Conservation (phyloP, 306 rosid species). For the Quercus variabilis region DNA sequence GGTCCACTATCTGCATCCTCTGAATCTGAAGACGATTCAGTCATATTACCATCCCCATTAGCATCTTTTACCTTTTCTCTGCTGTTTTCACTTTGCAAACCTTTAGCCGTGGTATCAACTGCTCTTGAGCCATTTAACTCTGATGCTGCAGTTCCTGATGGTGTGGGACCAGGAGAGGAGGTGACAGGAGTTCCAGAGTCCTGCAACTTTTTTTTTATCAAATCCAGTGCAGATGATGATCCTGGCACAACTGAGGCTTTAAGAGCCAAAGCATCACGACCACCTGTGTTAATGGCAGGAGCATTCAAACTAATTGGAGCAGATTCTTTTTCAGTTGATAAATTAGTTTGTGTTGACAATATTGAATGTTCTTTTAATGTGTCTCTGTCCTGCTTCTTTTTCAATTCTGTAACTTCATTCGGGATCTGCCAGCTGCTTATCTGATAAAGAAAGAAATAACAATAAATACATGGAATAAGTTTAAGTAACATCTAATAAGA, state of each 20-base stretch:
- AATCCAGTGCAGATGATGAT: slow-evolving; percentile 83
- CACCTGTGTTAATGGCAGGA: slow-evolving; percentile 86
- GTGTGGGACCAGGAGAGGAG: slow-evolving; percentile 56
- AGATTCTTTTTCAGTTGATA: slow-evolving; percentile 63
- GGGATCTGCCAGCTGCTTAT: slow-evolving; percentile 99
- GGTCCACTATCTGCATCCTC: slow-evolving; percentile 87
- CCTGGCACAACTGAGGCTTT: slow-evolving; percentile 49
- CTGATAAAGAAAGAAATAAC: slow-evolving; percentile 38
- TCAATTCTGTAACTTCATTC: slow-evolving; percentile 81
- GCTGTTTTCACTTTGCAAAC: slow-evolving; percentile 59
- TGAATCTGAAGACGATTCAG: slow-evolving; percentile 92
- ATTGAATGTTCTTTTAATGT: slow-evolving; percentile 48
- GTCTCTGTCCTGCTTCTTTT: slow-evolving; percentile 73
- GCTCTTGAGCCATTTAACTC: slow-evolving; percentile 75
- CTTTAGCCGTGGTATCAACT: slow-evolving; percentile 56
- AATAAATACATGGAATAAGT: slow-evolving; percentile 1
- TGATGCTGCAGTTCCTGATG: slow-evolving; percentile 43
- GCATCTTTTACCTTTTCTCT: slow-evolving; percentile 77
- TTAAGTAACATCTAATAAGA: not conserved
- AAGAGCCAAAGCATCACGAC: slow-evolving; percentile 86
- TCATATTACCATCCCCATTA: slow-evolving; percentile 64
- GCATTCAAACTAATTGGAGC: slow-evolving; percentile 66
- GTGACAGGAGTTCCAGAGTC: slow-evolving; percentile 81
- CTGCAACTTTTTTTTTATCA: slow-evolving; percentile 93
- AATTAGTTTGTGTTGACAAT: slow-evolving; percentile 54